Percentiles rank a stretch among this genome's conserved stretches.
phyloP scores from a whole-genome alignment of 805 yeast genomes.

The Candida awuae region DNA sequence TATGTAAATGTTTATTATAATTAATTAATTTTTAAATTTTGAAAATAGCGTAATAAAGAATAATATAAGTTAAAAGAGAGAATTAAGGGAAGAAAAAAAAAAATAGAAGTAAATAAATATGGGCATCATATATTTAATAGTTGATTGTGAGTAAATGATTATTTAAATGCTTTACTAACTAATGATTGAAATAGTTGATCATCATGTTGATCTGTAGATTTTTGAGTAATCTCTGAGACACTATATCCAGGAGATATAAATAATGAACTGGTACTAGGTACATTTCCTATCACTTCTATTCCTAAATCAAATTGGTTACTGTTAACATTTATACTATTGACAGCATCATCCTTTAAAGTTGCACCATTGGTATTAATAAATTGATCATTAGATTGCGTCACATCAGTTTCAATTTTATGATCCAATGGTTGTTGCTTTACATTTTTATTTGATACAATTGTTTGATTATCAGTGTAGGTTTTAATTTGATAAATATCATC shows the following conservation, averaged over 20 bases:
- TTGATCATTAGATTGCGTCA: background rate
- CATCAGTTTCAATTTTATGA: too few species aligned
- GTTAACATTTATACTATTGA: too few species aligned
- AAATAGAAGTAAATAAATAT: background rate
- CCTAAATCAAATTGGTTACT: background rate
- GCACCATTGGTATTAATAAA: too few species aligned
- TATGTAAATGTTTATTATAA: too few species aligned
- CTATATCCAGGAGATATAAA: background rate
- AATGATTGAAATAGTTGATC: conserved; percentile 7
- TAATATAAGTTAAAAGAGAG: background rate
- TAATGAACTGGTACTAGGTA: conserved; percentile 7
- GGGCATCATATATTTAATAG: too few species aligned
- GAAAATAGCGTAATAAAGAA: background rate
- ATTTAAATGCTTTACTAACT: background rate
- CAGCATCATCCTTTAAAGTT: too few species aligned
- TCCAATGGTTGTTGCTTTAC: background rate
- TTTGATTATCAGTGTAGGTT: conserved; percentile 23
- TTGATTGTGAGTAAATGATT: background rate
- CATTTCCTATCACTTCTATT: conserved; percentile 3
- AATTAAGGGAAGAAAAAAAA: background rate
- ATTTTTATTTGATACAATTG: background rate
- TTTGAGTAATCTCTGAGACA: too few species aligned
- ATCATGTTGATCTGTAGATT: conserved; percentile 10
- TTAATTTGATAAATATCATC: conserved; percentile 28
- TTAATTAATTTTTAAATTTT: too few species aligned